Evolutionary conservation across 768 basidiomycete genomes (phyloP).

Genomic region (Strobilomyces echinocephalus): DNA sequence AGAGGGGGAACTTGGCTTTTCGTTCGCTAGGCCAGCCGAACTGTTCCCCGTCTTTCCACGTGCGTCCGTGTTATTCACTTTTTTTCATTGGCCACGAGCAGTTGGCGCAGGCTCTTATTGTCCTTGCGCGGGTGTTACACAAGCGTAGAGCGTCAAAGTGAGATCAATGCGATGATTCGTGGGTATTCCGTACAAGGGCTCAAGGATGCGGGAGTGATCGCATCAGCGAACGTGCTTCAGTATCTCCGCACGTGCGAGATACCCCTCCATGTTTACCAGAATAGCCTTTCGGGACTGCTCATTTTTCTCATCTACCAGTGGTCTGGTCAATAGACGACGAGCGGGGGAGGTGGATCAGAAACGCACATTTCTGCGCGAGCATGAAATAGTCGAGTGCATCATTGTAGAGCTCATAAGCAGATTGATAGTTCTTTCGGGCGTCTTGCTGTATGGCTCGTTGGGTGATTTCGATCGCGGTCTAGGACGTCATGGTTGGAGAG

Average conservation of each 20-base stretch:
- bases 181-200: too few species aligned
- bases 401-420: conserved; percentile 88
- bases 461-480: conserved; percentile 83
- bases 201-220: too few species aligned
- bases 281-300: conserved; percentile 82
- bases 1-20: too few species aligned
- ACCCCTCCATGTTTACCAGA: conserved; percentile 79
- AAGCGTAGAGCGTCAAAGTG: too few species aligned
- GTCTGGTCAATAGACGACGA: background rate
- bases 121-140: too few species aligned
- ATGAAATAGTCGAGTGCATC: conserved; percentile 96
- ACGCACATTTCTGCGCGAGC: conserved; percentile 83
- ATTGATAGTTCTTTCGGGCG: conserved; percentile 80
- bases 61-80: too few species aligned
- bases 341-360: background rate
- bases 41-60: too few species aligned
- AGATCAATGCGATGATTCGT: too few species aligned
- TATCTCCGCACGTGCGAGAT: conserved; percentile 83
- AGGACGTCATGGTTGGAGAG: too few species aligned
- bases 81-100: too few species aligned
- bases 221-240: conserved; percentile 42
- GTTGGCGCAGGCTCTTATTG: too few species aligned
- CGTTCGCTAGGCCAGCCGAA: too few species aligned
- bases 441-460: conserved; percentile 89
- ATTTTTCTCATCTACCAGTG: conserved; percentile 67